Evolutionary conservation across 2,329 filamentous ascomycete species (phyloP).

Genomic region (Fusarium sp.): DNA sequence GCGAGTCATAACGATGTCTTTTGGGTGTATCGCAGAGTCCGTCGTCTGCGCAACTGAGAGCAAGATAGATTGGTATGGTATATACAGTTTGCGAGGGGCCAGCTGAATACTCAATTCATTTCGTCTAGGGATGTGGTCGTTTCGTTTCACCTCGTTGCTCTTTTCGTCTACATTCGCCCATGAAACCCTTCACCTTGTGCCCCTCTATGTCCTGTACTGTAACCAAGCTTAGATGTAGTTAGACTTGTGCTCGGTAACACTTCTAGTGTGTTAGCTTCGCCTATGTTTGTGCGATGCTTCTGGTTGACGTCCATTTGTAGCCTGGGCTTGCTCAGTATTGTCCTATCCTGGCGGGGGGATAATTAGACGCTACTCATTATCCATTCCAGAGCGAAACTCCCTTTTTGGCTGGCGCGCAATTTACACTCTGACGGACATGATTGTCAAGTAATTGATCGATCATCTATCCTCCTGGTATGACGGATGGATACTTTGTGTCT

Average conservation of each 20-base stretch:
- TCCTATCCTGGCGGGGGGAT: constrained; percentile 11
- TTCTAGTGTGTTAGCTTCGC: constrained; percentile 2
- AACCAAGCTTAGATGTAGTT: background rate
- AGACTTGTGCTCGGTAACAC: background rate
- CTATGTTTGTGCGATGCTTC: constrained; percentile 17
- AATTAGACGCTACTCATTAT: constrained; percentile 15
- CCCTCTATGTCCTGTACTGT: background rate
- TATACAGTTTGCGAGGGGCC: background rate
- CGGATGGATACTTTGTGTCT: background rate
- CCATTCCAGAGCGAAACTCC: constrained; percentile 34
- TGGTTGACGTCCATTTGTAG: background rate
- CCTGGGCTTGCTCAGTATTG: too few relatives aligned
- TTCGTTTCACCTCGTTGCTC: constrained; percentile 24
- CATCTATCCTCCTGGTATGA: background rate
- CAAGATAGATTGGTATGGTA: background rate
- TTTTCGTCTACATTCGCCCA: constrained; percentile 6
- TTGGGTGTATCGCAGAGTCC: background rate
- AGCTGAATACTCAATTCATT: constrained; percentile 3
- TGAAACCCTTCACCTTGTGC: background rate
- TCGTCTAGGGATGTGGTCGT: constrained; percentile 27
- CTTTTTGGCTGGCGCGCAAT: constrained; percentile 33
- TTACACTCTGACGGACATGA: constrained; percentile 20
- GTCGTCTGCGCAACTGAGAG: background rate
- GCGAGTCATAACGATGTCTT: constrained; percentile 1
- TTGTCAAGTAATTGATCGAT: constrained; percentile 26